phyloP scores from a whole-genome alignment of 805 yeast species.

The Ascoidea tarda region DNA sequence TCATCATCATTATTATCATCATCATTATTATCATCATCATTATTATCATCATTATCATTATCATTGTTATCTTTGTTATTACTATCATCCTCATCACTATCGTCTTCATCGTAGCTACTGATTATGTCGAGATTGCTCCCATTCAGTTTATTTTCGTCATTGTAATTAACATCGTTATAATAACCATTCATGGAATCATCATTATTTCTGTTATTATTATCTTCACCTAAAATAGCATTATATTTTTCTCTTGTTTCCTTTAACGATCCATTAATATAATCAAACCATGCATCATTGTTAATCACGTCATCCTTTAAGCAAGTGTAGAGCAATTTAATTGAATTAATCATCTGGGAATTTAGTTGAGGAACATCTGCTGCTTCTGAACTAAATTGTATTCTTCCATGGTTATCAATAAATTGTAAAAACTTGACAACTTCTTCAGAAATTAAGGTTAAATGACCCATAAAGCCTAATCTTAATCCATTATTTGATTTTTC shows the following conservation, averaged over 20 bases:
- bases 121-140: slow-evolving; percentile 11
- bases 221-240: slow-evolving; percentile 70
- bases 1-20: slow-evolving; percentile 7
- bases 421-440: slow-evolving; percentile 80
- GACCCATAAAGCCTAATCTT: slow-evolving; percentile 96
- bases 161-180: slow-evolving; percentile 8
- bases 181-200: slow-evolving; percentile 30
- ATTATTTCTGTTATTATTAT: slow-evolving; percentile 25
- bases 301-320: slow-evolving; percentile 16
- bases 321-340: slow-evolving; percentile 7
- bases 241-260: slow-evolving; percentile 88
- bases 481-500: slow-evolving; percentile 43
- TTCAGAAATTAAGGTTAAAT: slow-evolving; percentile 82
- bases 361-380: slow-evolving; percentile 19
- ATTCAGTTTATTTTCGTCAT: slow-evolving; percentile 17
- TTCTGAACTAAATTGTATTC: slow-evolving; percentile 12
- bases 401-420: slow-evolving; percentile 19
- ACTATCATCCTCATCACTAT: slow-evolving; percentile 17
- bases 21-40: slow-evolving; percentile 13
- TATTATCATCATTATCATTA: slow-evolving; percentile 15
- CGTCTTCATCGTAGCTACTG: slow-evolving; percentile 11
- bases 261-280: slow-evolving; percentile 69
- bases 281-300: slow-evolving; percentile 52
- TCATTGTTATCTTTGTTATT: slow-evolving; percentile 12
- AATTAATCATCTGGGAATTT: background rate